A percentile compares a stretch with the other conserved stretches of the same genome.
These are phyloP conservation scores for Dendryphion nanum DNA, from an alignment of 2,329 filamentous ascomycete genomes.

Conservation along the genomic window DNA sequence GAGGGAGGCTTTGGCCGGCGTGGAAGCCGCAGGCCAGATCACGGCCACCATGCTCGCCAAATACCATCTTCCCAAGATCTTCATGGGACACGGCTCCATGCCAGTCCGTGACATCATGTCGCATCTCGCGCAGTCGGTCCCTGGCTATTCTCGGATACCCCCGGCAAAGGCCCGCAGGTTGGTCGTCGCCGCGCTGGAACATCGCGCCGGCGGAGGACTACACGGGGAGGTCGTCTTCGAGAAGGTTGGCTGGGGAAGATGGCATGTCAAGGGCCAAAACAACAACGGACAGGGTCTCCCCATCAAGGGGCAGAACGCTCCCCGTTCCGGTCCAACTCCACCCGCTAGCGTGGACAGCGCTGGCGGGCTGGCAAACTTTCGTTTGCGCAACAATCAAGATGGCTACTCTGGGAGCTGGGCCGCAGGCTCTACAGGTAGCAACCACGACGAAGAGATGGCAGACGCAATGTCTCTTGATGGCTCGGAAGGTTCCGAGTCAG, in stretches of 20 bases:
- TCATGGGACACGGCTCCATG: constrained; percentile 84
- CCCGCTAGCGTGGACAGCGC: constrained; percentile 48
- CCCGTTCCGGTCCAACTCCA: constrained; percentile 43
- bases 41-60: constrained; percentile 82
- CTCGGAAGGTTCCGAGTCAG: constrained; percentile 68
- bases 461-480: constrained; percentile 92
- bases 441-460: constrained; percentile 63
- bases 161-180: constrained; percentile 86
- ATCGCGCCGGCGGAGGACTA: constrained; percentile 60
- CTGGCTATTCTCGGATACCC: constrained; percentile 85
- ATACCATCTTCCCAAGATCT: constrained; percentile 84
- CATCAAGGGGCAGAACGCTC: constrained; percentile 42
- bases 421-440: constrained; percentile 72
- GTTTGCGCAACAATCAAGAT: constrained; percentile 31
- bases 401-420: constrained; percentile 59
- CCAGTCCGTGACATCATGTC: constrained; percentile 96
- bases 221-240: constrained; percentile 79
- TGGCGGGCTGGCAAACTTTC: constrained; percentile 50
- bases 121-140: constrained; percentile 87
- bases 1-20: constrained; percentile 52
- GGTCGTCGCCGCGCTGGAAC: constrained; percentile 89
- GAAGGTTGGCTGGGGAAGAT: constrained; percentile 96
- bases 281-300: constrained; percentile 25
- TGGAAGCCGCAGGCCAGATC: constrained; percentile 78
- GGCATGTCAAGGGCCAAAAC: constrained; percentile 61